A percentile compares a stretch with the other conserved stretches of the same genome.
Conservation (phyloP, 805 yeast species). For the Ogataea siamensis region DNA sequence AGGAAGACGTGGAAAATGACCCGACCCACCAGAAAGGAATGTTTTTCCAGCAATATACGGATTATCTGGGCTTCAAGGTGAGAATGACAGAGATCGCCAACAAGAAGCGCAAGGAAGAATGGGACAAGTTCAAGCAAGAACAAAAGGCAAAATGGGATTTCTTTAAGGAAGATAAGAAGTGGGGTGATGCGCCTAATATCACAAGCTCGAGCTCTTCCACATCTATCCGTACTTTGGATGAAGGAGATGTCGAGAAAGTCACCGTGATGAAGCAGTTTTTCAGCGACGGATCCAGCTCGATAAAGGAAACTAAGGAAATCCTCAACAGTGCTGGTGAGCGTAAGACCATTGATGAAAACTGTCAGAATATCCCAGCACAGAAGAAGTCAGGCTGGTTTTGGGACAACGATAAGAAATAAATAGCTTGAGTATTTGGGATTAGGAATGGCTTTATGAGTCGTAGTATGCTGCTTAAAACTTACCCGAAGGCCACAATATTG, state of each 20-base stretch:
- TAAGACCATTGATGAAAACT: slow-evolving; percentile 25
- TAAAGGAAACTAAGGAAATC: slow-evolving; percentile 38
- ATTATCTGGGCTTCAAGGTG: slow-evolving; percentile 65
- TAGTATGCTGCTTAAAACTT: slow-evolving; percentile 7
- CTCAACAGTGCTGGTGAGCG: slow-evolving; percentile 39
- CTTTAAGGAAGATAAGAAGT: slow-evolving; percentile 17
- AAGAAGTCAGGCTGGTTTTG: slow-evolving; percentile 34
- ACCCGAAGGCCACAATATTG: slow-evolving; percentile 47
- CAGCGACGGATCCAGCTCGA: slow-evolving; percentile 43
- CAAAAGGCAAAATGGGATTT: slow-evolving; percentile 29
- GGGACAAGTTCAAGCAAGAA: slow-evolving; percentile 24
- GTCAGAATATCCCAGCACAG: slow-evolving; percentile 10
- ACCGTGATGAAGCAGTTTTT: slow-evolving; percentile 37
- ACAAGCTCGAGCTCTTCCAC: slow-evolving; percentile 35
- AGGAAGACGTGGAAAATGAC: slow-evolving; percentile 53
- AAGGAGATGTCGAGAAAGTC: slow-evolving; percentile 44
- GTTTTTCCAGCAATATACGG: slow-evolving; percentile 65
- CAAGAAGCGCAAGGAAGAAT: slow-evolving; percentile 33
- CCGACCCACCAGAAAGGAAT: slow-evolving; percentile 47
- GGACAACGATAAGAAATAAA: slow-evolving; percentile 19
- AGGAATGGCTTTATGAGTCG: slow-evolving; percentile 4
- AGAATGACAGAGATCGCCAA: slow-evolving; percentile 48
- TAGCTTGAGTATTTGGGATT: not conserved
- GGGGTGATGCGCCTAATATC: slow-evolving; percentile 30
- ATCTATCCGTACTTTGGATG: slow-evolving; percentile 36